A percentile compares a stretch with the other conserved stretches of the same genome.
phyloP scores from a whole-genome alignment of 116 monocot species.

The Iris pallida region DNA sequence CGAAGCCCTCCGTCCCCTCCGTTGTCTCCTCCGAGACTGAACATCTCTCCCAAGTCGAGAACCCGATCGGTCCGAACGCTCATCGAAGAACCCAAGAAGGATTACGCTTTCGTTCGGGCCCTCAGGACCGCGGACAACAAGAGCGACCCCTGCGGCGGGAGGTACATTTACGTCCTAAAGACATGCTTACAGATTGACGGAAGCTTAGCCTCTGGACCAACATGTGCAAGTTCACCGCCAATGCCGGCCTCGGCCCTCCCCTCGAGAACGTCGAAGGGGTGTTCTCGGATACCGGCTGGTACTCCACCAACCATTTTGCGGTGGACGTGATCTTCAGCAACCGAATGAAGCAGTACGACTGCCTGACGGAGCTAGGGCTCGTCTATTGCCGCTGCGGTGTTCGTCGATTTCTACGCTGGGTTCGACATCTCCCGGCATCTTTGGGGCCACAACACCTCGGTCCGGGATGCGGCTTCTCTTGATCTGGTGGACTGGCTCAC shows the following conservation, averaged over 20 bases:
- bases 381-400: conserved; percentile 69
- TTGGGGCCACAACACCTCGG: conserved; percentile 69
- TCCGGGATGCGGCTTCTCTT: conserved; percentile 61
- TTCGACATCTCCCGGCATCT: conserved; percentile 74
- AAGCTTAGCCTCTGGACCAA: conserved; percentile 85
- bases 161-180: conserved; percentile 77
- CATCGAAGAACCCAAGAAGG: conserved; percentile 5
- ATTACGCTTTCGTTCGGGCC: conserved; percentile 43
- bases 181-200: conserved; percentile 69
- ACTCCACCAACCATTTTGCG: conserved; percentile 84
- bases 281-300: conserved; percentile 81
- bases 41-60: neutral
- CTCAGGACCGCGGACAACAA: conserved; percentile 51
- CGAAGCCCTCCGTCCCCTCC: neutral
- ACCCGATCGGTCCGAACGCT: neutral
- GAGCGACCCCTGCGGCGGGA: conserved; percentile 71
- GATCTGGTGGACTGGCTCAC: conserved; percentile 79
- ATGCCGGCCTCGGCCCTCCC: conserved; percentile 76
- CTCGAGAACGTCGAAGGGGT: conserved; percentile 68
- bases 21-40: neutral
- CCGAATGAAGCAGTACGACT: conserved; percentile 91
- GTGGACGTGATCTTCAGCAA: conserved; percentile 90
- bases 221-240: conserved; percentile 83
- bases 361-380: conserved; percentile 80
- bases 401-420: conserved; percentile 86